Evolutionary conservation across 768 basidiomycete genomes (phyloP).

Genomic region (Lepiota venenata): DNA sequence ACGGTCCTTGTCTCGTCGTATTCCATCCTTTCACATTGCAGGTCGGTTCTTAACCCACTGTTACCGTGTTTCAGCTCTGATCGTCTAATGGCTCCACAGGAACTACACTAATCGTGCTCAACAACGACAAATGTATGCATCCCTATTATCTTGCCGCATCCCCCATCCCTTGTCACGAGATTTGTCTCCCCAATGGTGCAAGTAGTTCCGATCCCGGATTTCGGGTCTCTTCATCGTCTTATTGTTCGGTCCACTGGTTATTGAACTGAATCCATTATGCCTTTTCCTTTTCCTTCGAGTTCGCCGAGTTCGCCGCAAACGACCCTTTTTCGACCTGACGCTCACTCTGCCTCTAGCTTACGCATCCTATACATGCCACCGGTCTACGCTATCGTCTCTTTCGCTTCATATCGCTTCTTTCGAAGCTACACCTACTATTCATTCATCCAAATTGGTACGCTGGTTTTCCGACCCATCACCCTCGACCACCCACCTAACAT

Average conservation of each 20-base stretch:
- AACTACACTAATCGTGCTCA: constrained; percentile 69
- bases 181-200: neutral
- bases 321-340: neutral
- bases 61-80: neutral
- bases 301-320: neutral
- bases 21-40: constrained; percentile 58
- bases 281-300: neutral
- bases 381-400: constrained; percentile 78
- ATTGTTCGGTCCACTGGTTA: too few relatives aligned
- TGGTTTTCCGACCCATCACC: neutral
- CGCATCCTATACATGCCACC: constrained; percentile 84
- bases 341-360: constrained; percentile 37
- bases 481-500: constrained; percentile 6
- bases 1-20: constrained; percentile 58
- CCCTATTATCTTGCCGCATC: constrained; percentile 5
- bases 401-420: constrained; percentile 84
- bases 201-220: too few relatives aligned
- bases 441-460: constrained; percentile 39
- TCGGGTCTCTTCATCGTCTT: too few relatives aligned
- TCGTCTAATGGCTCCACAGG: constrained; percentile 31
- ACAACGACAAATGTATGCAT: constrained; percentile 75
- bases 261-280: neutral
- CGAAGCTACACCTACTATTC: constrained; percentile 61
- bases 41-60: constrained; percentile 36
- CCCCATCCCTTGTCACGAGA: neutral